A percentile compares a stretch with the other conserved stretches of the same genome.
phyloP scores from a whole-genome alignment of 345 rosid species.

The Diplotaxis tenuifolia region DNA sequence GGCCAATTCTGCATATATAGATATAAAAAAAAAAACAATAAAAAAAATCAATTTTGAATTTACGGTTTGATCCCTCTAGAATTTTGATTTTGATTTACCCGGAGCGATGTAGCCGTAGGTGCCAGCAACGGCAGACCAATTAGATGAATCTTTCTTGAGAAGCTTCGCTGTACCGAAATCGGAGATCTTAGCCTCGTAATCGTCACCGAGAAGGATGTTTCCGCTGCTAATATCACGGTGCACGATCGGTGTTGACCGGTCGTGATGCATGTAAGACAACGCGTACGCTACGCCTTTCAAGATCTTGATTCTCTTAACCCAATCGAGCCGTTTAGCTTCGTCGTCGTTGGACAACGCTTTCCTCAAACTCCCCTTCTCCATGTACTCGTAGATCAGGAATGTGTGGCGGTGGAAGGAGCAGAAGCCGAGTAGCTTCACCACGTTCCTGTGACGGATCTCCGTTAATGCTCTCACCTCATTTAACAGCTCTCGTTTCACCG shows the following conservation, averaged over 20 bases:
- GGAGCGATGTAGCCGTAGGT: not conserved
- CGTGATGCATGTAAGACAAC: constrained; percentile 45
- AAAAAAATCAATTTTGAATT: not conserved
- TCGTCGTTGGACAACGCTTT: constrained; percentile 8
- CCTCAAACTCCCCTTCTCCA: constrained; percentile 35
- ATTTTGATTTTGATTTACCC: not conserved
- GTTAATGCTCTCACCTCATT: constrained; percentile 35
- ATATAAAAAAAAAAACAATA: not conserved
- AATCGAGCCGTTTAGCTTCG: constrained; percentile 25
- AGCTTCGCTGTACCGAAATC: not conserved
- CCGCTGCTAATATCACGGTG: constrained; percentile 42
- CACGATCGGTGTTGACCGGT: constrained; percentile 30
- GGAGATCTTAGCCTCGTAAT: constrained; percentile 38
- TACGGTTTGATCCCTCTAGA: not conserved
- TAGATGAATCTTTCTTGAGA: not conserved
- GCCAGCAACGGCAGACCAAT: not conserved
- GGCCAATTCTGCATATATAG: not conserved
- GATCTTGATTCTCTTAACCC: constrained; percentile 13
- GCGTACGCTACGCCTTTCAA: constrained; percentile 34
- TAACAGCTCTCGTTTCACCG: constrained; percentile 21
- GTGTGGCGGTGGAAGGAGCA: constrained; percentile 22
- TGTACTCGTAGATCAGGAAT: constrained; percentile 34
- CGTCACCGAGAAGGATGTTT: constrained; percentile 34
- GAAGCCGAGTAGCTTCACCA: constrained; percentile 43
- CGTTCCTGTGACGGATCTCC: constrained; percentile 37